These are phyloP conservation scores for Fusarium cicatricum DNA, from an alignment of 2,329 filamentous ascomycete species.

Conservation along the genomic window DNA sequence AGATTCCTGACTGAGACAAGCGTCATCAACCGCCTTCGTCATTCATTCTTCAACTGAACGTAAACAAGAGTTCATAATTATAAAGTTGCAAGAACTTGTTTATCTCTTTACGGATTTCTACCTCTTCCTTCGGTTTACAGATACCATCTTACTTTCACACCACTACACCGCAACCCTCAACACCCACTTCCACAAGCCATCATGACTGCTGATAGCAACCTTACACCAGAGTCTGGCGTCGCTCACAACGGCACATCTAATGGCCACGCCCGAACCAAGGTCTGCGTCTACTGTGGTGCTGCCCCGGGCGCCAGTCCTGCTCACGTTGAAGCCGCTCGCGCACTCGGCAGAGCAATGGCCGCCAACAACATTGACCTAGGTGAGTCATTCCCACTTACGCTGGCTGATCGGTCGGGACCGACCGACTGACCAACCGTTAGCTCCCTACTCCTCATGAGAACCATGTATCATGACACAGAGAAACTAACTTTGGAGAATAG, in stretches of 20 bases:
- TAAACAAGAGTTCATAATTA: constrained; percentile 1
- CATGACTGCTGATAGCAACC: constrained; percentile 43
- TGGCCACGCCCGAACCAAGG: constrained; percentile 62
- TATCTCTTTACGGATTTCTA: not conserved
- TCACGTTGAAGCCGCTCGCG: constrained; percentile 80
- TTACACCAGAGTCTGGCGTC: constrained; percentile 16
- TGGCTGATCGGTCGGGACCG: constrained; percentile 4
- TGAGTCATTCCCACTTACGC: constrained; percentile 44
- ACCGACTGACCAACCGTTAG: constrained; percentile 4
- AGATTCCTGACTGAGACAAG: constrained; percentile 19
- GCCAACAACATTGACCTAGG: constrained; percentile 79
- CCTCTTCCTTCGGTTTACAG: not conserved
- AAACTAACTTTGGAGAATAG: constrained; percentile 49
- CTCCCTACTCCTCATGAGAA: not conserved
- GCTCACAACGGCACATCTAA: constrained; percentile 41
- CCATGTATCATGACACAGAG: not conserved
- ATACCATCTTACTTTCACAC: not conserved
- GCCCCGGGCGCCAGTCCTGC: constrained; percentile 74
- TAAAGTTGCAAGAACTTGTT: not conserved
- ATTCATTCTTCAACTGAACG: constrained; percentile 3
- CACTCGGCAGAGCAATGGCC: constrained; percentile 78
- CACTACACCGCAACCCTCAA: not conserved
- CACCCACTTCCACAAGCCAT: constrained; percentile 16
- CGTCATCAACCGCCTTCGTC: constrained; percentile 9
- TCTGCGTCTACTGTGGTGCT: constrained; percentile 96